Evolutionary conservation across 108 stramenopile genomes (phyloP).

Genomic region (Nitzschia putrida): DNA sequence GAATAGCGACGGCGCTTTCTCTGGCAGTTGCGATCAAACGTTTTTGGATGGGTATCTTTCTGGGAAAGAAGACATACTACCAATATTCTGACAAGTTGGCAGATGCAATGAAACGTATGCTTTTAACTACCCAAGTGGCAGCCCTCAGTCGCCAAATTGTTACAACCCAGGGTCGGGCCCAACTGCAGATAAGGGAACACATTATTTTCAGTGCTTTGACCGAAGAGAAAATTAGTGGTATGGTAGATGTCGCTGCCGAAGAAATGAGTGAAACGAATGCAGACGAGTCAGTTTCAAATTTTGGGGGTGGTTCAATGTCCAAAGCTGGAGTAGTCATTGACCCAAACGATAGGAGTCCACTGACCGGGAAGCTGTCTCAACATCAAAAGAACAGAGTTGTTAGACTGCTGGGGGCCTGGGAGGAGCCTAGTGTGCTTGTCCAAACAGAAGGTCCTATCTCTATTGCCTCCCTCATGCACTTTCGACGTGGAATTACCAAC

Average conservation of each 20-base stretch:
- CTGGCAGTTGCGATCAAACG: not conserved
- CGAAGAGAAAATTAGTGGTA: not conserved
- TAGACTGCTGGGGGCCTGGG: constrained; percentile 34
- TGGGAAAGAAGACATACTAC: not conserved
- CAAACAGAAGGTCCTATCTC: not conserved
- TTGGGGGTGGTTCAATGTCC: not conserved
- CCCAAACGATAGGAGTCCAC: not conserved
- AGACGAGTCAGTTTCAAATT: not conserved
- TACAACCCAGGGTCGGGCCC: not conserved
- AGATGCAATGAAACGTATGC: not conserved
- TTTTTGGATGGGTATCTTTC: not conserved
- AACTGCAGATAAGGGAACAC: not conserved
- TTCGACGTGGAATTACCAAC: constrained; percentile 27
- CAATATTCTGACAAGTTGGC: not conserved
- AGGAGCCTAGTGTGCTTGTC: constrained; percentile 13
- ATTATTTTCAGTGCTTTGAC: not conserved
- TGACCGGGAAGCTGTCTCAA: not conserved
- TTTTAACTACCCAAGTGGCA: not conserved
- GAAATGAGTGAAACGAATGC: not conserved
- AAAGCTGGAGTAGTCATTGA: not conserved
- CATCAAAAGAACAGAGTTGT: not conserved
- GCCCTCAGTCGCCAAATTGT: not conserved
- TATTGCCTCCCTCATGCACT: constrained; percentile 46
- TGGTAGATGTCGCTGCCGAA: not conserved
- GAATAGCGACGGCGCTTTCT: not conserved